A percentile compares a stretch with the other conserved stretches of the same genome.
These are phyloP conservation scores for Neofusicoccum parvum DNA, from an alignment of 2,329 filamentous ascomycete genomes.

Conservation along the genomic window DNA sequence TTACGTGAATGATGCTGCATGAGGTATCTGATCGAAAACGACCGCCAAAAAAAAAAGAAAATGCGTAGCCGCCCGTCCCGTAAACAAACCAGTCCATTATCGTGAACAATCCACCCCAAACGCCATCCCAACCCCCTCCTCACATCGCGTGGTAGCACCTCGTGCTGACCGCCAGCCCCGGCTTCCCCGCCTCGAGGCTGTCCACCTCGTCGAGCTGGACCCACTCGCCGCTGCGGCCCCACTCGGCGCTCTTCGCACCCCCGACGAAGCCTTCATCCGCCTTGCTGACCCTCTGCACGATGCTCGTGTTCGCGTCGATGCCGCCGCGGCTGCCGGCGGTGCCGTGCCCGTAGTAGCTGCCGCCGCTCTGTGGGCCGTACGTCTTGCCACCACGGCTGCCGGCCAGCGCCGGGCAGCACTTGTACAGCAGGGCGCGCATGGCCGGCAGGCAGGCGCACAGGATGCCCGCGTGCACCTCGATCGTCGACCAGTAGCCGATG, in stretches of 20 bases:
- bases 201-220: slow-evolving; percentile 12
- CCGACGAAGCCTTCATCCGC: background rate
- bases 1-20: no score
- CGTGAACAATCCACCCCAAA: no score
- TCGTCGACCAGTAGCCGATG: slow-evolving; percentile 38
- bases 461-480: slow-evolving; percentile 41
- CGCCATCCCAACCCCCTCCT: background rate
- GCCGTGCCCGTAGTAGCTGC: background rate
- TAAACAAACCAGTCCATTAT: no score
- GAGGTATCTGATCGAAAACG: no score
- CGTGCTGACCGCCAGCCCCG: background rate
- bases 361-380: background rate
- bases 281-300: slow-evolving; percentile 19
- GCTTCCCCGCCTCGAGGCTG: background rate
- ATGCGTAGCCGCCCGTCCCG: no score
- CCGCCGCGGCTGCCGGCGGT: background rate
- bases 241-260: background rate
- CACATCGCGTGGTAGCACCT: background rate
- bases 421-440: slow-evolving; percentile 23
- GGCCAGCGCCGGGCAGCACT: background rate
- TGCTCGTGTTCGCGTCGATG: slow-evolving; percentile 14
- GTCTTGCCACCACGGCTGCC: background rate
- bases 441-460: slow-evolving; percentile 42
- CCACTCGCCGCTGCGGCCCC: background rate
- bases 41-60: no score